Evolutionary conservation across 768 basidiomycete species (phyloP), one percentile per base, ranked within the genome.

Genomic region (Lactarius vividus): DNA sequence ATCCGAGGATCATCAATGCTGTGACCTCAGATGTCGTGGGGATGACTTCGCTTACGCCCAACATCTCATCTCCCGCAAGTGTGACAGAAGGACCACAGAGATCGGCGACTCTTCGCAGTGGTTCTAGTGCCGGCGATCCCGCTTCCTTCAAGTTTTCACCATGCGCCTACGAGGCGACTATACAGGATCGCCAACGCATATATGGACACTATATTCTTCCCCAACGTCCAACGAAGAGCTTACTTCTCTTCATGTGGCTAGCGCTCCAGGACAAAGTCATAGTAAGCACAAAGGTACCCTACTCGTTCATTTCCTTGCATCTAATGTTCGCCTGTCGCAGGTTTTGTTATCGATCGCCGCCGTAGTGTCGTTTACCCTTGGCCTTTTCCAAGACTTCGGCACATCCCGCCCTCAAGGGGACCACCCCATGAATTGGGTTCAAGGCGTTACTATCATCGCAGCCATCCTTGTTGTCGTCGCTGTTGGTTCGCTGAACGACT

Each of bases 401-500:
- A 81, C 82, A 0, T 79, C 86, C 0, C 83, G 83, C 8, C 80
- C 85, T 11, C 68, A 78, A 1, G 79, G 77, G 42, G 82, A 89
- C 49, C 88, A 94, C 1, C 86, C 87, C n/a, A 92, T 98, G 13
- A 13, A 9, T 72, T 98, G 96, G 96, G 95, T 98, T 0, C 96
- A 98, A 79, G 96, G 89, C 63, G 90, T 92, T 16, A 86, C 91
- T 0, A 92, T 92, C 65, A 84, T 92, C 72, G 82, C 89, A 44
- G 89, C 91, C 0, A 84, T 92, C 42, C 71, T 82, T 49, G 90
- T 92, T 53, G 90, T 92, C 28, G 89, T 93, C 64, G 72, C 94
- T 53, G 96, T 99, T 63, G 96, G 96, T 33, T 94, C 94, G 18
- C 70, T 98, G 53, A 98, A 98, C 72, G 97, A 99, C 77, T 99